Percentiles rank a stretch among this genome's conserved stretches.
Evolutionary conservation across 2,329 filamentous ascomycete species (phyloP).

Genomic region (Fusarium burgessii): DNA sequence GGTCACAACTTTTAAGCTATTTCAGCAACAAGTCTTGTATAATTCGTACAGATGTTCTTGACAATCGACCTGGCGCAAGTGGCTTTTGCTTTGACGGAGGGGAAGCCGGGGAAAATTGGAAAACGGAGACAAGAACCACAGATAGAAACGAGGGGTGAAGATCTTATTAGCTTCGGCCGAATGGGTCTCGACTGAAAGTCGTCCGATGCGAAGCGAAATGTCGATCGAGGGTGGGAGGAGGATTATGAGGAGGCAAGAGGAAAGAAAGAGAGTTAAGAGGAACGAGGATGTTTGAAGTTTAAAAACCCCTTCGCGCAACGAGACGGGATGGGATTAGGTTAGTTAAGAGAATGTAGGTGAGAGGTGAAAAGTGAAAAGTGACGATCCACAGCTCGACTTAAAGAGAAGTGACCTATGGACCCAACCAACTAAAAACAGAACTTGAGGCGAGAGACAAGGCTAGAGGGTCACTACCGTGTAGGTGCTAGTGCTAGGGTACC

Average conservation of each 20-base stretch:
- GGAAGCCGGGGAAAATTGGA: conserved; percentile 26
- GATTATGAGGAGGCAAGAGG: conserved; percentile 15
- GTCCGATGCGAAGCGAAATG: conserved; percentile 9
- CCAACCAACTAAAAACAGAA: conserved; percentile 25
- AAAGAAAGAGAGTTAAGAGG: conserved; percentile 6
- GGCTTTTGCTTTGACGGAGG: conserved; percentile 42
- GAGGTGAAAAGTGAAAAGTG: conserved; percentile 45
- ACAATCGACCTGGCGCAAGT: conserved; percentile 34
- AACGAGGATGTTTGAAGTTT: conserved; percentile 22
- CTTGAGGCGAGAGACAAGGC: conserved; percentile 27
- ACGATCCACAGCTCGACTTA: conserved; percentile 43
- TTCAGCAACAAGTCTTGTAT: conserved; percentile 9
- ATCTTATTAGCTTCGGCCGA: conserved; percentile 38
- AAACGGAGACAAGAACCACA: conserved; percentile 35
- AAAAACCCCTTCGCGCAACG: conserved; percentile 1
- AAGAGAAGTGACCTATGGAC: conserved; percentile 10
- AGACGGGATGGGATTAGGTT: conserved; percentile 17
- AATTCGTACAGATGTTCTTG: conserved; percentile 20
- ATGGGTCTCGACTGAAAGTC: conserved; percentile 18
- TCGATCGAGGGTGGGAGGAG: conserved; percentile 1
- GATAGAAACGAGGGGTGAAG: conserved; percentile 37
- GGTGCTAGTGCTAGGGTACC: conserved; percentile 21
- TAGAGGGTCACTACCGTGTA: conserved; percentile 8
- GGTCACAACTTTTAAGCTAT: conserved; percentile 9
- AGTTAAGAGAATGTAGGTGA: conserved; percentile 2